Evolutionary conservation across 805 yeast species (phyloP), one percentile per base, ranked within the genome.

Genomic region (Candida pseudofarinosa): DNA sequence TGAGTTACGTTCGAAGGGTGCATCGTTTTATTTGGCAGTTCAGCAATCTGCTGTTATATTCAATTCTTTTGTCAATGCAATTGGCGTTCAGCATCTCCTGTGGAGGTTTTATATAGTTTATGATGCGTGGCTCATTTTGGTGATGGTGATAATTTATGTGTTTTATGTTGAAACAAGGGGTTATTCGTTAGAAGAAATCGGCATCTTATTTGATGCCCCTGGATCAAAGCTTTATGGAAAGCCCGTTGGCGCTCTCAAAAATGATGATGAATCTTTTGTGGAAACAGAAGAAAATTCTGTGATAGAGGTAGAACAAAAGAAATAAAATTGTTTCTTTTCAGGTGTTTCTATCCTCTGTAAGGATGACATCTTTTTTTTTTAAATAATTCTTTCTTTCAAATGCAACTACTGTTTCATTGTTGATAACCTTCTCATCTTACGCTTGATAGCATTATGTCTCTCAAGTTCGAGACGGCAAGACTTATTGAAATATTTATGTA

Each of bases 91-190:
- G 8, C 18, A 14, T 16, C 15, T 33, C 8, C 18, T 10, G 18
- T 33, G 35, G 35, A 33, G 35, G 18, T 33, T 14, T 4, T 33
- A 33, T 33, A 33, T 33, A 12, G 35, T 33, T 10, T 33, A 14
- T 33, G 15, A 16, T 33, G 13, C 10, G 10, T 33, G 35, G 35
- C 18, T 33, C 12, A 14, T 33, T 14, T 14, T 33, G 35, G 18
- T 14, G 3, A 33, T 39, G 16, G n/a, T 39, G 14, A 18, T 39
- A 7, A 39, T 39, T 19, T 39, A 39, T 26, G 33, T 33, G 19
- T 33, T 39, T n/a, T 39, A 33, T 16, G 38, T 33, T 17, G 45
- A 42, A 26, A 42, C 45, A 26, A 42, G 33, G 33, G 42, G 45
- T 4, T 23, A 32, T 31, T 16, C 34, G 4, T 38, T 38, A n/a